Evolutionary conservation across 2,329 filamentous ascomycete genomes (phyloP).

Genomic region (Ophiosphaerella korrae): DNA sequence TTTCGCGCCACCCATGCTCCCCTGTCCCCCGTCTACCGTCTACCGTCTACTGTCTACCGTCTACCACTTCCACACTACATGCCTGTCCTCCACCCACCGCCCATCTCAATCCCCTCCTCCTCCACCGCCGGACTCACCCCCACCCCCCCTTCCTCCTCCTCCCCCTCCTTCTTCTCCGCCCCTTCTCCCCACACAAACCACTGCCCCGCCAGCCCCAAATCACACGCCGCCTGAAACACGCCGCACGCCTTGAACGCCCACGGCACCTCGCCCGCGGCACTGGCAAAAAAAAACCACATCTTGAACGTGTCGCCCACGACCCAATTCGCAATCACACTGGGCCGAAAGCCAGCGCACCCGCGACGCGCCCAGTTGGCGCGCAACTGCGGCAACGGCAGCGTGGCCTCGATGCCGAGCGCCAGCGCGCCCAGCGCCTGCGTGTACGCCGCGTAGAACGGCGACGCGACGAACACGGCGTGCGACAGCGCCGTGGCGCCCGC

Average conservation of each 20-base stretch:
- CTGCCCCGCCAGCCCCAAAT: slow-evolving; percentile 71
- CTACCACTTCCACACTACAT: no score
- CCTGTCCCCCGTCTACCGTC: no score
- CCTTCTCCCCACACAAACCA: slow-evolving; percentile 52
- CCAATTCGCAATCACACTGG: slow-evolving; percentile 79
- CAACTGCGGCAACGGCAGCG: slow-evolving; percentile 81
- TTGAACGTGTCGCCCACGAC: slow-evolving; percentile 82
- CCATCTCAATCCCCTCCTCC: no score
- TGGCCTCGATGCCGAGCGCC: slow-evolving; percentile 79
- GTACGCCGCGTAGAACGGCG: slow-evolving; percentile 67
- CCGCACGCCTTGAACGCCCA: slow-evolving; percentile 82
- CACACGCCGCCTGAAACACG: slow-evolving; percentile 79
- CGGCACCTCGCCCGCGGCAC: slow-evolving; percentile 69
- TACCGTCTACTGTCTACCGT: no score
- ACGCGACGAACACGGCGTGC: slow-evolving; percentile 69
- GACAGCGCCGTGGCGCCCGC: slow-evolving; percentile 64
- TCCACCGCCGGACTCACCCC: not conserved
- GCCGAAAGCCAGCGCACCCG: slow-evolving; percentile 77
- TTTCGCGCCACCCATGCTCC: no score
- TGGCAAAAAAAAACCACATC: slow-evolving; percentile 77
- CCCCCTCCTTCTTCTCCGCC: slow-evolving; percentile 57
- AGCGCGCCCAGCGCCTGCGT: slow-evolving; percentile 71
- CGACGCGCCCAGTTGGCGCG: slow-evolving; percentile 69
- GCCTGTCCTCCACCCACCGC: no score
- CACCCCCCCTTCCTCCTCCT: slow-evolving; percentile 33